phyloP scores from a whole-genome alignment of 441 rosid species.

The Corymbia citriodora region DNA sequence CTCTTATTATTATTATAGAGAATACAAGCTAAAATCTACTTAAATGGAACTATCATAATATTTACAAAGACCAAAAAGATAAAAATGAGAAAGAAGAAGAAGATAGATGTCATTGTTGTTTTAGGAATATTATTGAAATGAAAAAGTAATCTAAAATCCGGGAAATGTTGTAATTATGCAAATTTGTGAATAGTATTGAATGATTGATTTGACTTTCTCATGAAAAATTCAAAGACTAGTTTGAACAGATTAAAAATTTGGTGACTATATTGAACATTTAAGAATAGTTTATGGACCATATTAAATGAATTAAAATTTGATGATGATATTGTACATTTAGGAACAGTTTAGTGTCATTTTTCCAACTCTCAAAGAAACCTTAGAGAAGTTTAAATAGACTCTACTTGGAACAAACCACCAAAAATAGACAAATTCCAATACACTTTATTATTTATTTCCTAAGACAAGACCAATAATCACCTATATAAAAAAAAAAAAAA shows the following conservation, averaged over 20 bases:
- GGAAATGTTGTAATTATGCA: neutral
- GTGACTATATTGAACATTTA: neutral
- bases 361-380: neutral
- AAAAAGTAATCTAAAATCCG: neutral
- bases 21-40: no score
- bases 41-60: no score
- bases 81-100: no score
- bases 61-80: no score
- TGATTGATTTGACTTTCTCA: neutral
- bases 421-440: neutral
- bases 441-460: neutral
- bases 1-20: no score
- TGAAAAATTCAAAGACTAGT: neutral
- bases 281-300: neutral
- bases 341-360: neutral
- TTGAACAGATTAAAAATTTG: neutral
- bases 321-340: neutral
- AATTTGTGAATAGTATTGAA: neutral
- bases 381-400: neutral
- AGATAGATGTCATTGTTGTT: neutral
- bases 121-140: neutral
- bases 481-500: no score
- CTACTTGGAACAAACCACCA: neutral
- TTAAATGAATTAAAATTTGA: neutral
- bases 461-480: no score